These are phyloP conservation scores for Coccomyxa sp. DNA, from an alignment of 139 green algal species.

Conservation along the genomic window DNA sequence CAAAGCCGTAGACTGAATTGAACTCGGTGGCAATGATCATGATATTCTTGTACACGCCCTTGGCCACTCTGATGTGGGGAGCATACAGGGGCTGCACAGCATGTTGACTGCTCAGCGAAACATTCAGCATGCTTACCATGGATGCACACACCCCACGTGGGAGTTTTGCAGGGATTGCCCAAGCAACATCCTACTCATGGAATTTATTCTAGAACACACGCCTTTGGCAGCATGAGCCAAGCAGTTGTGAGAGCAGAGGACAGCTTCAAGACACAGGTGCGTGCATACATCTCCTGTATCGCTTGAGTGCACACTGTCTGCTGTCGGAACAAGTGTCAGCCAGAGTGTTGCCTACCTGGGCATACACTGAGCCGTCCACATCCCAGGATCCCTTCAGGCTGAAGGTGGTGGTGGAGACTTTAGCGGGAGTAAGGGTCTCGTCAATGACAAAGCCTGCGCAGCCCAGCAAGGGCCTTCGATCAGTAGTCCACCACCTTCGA, in stretches of 20 bases:
- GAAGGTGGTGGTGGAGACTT: neutral
- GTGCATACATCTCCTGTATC: neutral
- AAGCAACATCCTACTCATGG: neutral
- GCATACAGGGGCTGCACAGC: neutral
- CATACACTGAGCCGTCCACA: neutral
- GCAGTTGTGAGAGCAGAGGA: neutral
- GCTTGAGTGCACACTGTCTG: neutral
- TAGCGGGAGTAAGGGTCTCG: neutral
- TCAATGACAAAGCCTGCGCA: neutral
- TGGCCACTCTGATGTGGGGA: neutral
- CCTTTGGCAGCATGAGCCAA: neutral
- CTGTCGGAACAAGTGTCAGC: neutral
- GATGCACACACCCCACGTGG: neutral
- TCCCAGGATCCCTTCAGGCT: neutral
- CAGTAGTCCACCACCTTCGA: neutral
- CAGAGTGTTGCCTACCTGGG: neutral
- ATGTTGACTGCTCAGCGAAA: neutral
- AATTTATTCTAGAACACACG: neutral
- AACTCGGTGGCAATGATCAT: constrained; percentile 3
- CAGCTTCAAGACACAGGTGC: neutral
- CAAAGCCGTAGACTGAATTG: neutral
- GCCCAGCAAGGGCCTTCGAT: neutral
- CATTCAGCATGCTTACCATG: neutral
- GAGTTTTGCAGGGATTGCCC: neutral
- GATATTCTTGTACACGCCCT: neutral